Conservation (phyloP, 1,284 basidiomycete genomes). For the Microbotryum violaceum region DNA sequence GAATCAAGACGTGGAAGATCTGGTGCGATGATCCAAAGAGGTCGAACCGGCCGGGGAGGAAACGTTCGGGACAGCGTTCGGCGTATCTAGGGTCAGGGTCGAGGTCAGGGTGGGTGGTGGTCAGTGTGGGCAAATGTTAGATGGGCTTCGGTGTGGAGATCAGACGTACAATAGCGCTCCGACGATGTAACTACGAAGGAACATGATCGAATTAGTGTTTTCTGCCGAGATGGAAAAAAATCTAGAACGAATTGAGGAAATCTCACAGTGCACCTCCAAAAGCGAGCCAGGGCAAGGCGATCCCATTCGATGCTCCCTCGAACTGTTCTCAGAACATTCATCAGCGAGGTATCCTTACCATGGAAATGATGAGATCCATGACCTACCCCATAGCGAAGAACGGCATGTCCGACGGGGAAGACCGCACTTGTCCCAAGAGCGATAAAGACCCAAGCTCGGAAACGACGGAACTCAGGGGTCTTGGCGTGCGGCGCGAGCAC, state of each 20-base stretch:
- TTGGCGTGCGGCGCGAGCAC: constrained; percentile 28
- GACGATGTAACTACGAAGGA: constrained; percentile 6
- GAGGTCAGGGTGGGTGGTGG: not conserved
- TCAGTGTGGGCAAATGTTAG: not conserved
- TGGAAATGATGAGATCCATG: not conserved
- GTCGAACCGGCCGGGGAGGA: constrained; percentile 31
- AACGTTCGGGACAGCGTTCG: constrained; percentile 32
- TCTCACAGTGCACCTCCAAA: constrained; percentile 25
- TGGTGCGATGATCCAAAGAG: constrained; percentile 29
- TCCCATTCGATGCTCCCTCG: constrained; percentile 1
- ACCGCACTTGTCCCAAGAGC: constrained; percentile 28
- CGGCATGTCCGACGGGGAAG: constrained; percentile 28
- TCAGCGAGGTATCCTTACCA: not conserved
- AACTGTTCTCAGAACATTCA: not conserved
- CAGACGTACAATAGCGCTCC: constrained; percentile 26
- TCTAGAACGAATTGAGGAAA: not conserved
- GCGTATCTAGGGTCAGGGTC: constrained; percentile 18
- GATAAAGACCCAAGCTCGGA: constrained; percentile 32
- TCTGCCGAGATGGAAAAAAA: not conserved
- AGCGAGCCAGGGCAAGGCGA: constrained; percentile 28
- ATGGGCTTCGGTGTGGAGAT: not conserved
- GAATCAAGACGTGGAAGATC: constrained; percentile 33
- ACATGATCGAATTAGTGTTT: not conserved
- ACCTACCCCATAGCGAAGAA: constrained; percentile 24
- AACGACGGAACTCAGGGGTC: constrained; percentile 27